Conservation (phyloP, 1,139 yeast species). For the Suhomyces yuchorum region DNA sequence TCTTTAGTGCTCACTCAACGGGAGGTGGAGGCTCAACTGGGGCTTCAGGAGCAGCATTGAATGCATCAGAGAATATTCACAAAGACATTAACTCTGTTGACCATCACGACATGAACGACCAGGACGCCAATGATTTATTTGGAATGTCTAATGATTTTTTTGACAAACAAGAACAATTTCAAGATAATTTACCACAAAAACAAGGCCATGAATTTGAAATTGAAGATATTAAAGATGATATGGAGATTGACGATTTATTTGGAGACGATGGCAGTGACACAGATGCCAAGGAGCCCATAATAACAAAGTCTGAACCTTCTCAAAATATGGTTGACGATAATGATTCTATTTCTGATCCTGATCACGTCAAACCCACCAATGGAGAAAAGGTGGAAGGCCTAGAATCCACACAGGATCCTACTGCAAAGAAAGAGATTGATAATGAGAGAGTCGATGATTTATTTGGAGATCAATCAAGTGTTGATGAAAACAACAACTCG, state of each 20-base stretch:
- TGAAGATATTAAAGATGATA: constrained; percentile 21
- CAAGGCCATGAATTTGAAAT: constrained; percentile 5
- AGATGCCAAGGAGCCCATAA: not conserved
- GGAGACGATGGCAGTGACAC: constrained; percentile 39
- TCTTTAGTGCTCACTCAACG: constrained; percentile 30
- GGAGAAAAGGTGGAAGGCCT: not conserved
- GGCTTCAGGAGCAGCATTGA: constrained; percentile 15
- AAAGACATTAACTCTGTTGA: constrained; percentile 18
- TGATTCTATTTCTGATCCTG: not conserved
- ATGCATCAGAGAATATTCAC: constrained; percentile 13
- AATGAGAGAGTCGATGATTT: constrained; percentile 14
- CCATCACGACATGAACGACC: constrained; percentile 19
- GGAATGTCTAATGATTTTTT: constrained; percentile 25
- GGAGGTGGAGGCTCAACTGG: constrained; percentile 27
- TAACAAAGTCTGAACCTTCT: not conserved
- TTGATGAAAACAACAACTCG: not conserved
- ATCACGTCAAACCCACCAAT: not conserved
- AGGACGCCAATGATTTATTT: constrained; percentile 28
- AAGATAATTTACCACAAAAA: constrained; percentile 2
- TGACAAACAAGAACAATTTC: constrained; percentile 34
- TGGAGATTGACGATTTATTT: constrained; percentile 45
- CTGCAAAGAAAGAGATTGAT: not conserved
- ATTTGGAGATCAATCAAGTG: constrained; percentile 7
- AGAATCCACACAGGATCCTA: not conserved
- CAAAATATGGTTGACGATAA: not conserved